Evolutionary conservation across 768 basidiomycete genomes (phyloP), one percentile per base, ranked within the genome.

Genomic region (Holtermannia corniformis): DNA sequence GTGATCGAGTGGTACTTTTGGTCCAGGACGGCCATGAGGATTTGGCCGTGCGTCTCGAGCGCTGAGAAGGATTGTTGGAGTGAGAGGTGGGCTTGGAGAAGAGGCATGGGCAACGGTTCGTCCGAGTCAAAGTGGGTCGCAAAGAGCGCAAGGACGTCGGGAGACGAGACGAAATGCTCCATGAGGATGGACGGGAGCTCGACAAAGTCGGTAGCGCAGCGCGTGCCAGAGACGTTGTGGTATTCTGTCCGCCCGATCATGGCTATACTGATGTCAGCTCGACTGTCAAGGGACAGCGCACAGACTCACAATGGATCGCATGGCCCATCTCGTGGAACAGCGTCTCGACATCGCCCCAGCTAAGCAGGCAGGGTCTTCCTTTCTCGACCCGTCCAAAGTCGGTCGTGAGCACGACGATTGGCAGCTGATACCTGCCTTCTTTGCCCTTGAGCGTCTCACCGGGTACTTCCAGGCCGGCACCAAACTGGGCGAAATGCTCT

Each of bases 271-370:
- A 32, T 27, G 32, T 44, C 48, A 47, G 41, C 21, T 7, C 7
- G 32, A 24, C 37, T 37, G 42, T 47, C 44, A 20, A 48, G 41
- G 44, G 41, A 23, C 47, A 40, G 27, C 25, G 25, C 24, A 41
- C 12, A n/a, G 14, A 78, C 90, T 78, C 65, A 96, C 95, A 99
- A 70, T 99, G 95, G 81, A 99, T 90, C 11, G 95, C 95, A 74
- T 99, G 95, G 0, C 95, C 95, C 90, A 97, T 95, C 74, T 99
- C 95, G 63, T 99, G 95, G 74, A 91, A 95, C 21, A 97, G 75
- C 1, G 93, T 97, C 68, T 86, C 77, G 7, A 96, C 87, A 61
- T 97, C 91, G 61, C 86, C 84, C 91, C 92, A 97, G 52, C 84
- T 82, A 20, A 99, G 74, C 47, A 84, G 72, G 0, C 87, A 83